A percentile compares a stretch with the other conserved stretches of the same genome.
Conservation (phyloP, 78 protist genomes). For the Dictyostelium intermedium region DNA sequence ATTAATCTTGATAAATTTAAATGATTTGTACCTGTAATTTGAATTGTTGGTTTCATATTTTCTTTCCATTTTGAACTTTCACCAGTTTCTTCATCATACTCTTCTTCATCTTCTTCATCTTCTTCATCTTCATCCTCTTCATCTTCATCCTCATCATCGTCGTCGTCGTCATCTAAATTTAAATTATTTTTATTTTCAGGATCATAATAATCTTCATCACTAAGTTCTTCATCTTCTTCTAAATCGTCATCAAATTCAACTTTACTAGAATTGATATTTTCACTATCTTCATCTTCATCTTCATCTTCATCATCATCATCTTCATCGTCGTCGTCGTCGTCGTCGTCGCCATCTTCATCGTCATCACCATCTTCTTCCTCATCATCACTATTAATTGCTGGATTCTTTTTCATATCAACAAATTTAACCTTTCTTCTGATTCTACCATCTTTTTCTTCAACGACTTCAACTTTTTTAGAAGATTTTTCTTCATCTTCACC, state of each 20-base stretch:
- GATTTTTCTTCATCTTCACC: constrained; percentile 6
- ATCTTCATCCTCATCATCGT: constrained; percentile 70
- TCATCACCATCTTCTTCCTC: constrained; percentile 66
- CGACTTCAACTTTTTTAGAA: constrained; percentile 75
- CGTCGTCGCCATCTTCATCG: constrained; percentile 58
- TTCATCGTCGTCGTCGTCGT: constrained; percentile 57
- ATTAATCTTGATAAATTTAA: constrained; percentile 36
- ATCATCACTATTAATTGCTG: constrained; percentile 43
- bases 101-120: constrained; percentile 27
- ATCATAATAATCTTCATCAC: constrained; percentile 64
- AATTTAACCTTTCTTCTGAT: constrained; percentile 65
- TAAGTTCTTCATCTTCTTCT: constrained; percentile 25
- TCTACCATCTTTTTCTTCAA: constrained; percentile 43
- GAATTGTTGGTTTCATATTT: neutral
- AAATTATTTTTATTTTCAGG: constrained; percentile 12
- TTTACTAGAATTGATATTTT: neutral
- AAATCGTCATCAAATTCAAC: constrained; percentile 34
- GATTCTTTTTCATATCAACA: constrained; percentile 48
- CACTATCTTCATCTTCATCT: neutral
- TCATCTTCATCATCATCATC: constrained; percentile 31
- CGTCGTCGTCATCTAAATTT: constrained; percentile 31
- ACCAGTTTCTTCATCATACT: constrained; percentile 46
- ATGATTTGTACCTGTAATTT: neutral
- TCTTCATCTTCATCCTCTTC: constrained; percentile 81
- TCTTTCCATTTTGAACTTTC: constrained; percentile 80